phyloP scores from a whole-genome alignment of 208 protist species.

The Crithidia mellificae region DNA sequence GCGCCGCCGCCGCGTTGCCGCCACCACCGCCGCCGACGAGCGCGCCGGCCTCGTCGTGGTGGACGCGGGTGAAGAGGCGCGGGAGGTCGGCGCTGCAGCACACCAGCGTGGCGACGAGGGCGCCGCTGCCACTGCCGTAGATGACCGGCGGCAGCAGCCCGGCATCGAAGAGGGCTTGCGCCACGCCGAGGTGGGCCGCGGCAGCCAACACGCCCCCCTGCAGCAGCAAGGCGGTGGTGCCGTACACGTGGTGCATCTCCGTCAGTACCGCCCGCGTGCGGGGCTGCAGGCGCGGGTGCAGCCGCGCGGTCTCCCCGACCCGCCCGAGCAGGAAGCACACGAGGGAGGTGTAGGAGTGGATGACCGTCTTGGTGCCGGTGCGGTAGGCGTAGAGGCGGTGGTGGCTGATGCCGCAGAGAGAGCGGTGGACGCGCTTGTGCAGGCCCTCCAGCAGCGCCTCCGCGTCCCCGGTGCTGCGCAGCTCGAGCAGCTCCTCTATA shows the following conservation, averaged over 20 bases:
- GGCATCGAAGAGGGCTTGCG: constrained; percentile 60
- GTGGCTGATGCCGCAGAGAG: constrained; percentile 60
- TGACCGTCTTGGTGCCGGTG: constrained; percentile 68
- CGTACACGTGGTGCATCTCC: constrained; percentile 51
- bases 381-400: constrained; percentile 56
- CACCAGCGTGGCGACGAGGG: constrained; percentile 66
- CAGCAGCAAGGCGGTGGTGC: constrained; percentile 62
- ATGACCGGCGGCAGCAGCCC: constrained; percentile 66
- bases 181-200: constrained; percentile 70
- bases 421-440: constrained; percentile 49
- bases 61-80: not conserved
- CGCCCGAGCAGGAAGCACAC: constrained; percentile 42
- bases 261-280: constrained; percentile 41
- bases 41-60: not conserved
- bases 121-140: constrained; percentile 60
- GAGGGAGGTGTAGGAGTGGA: constrained; percentile 72
- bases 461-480: constrained; percentile 39
- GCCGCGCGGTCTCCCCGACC: constrained; percentile 21
- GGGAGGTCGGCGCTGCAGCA: constrained; percentile 54
- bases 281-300: constrained; percentile 1
- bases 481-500: constrained; percentile 45
- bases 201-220: constrained; percentile 57
- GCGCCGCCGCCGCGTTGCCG: not conserved
- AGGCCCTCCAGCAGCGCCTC: constrained; percentile 42
- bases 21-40: constrained; percentile 4